phyloP scores from a whole-genome alignment of 139 green algal species.

The Deuterostichococcus epilithicus region DNA sequence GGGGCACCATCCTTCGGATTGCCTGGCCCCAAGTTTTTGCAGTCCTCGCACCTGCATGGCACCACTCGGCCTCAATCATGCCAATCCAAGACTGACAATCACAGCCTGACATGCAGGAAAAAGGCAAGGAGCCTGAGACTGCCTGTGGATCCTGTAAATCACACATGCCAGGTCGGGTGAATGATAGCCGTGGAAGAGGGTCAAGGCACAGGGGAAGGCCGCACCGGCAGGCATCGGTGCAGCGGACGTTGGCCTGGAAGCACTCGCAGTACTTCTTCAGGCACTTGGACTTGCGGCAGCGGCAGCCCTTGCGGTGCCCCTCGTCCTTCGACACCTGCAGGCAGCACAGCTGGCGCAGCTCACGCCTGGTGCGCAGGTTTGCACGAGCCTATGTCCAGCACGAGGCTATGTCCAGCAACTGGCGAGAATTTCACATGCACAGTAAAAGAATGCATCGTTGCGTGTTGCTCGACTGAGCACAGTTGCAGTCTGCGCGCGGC shows the following conservation, averaged over 20 bases:
- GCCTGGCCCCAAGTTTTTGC: constrained; percentile 23
- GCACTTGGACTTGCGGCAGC: constrained; percentile 51
- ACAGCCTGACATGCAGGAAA: background rate
- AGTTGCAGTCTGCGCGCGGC: no score
- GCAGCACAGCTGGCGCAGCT: background rate
- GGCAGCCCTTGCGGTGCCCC: constrained; percentile 66
- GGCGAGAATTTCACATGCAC: background rate
- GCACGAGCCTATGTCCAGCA: background rate
- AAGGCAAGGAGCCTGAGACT: no score
- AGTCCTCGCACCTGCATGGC: constrained; percentile 34
- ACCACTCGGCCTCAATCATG: background rate
- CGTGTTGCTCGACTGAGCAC: background rate
- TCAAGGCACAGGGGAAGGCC: background rate
- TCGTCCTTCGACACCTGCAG: constrained; percentile 22
- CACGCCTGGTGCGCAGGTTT: constrained; percentile 19
- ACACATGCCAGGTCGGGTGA: background rate
- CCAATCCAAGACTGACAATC: no score
- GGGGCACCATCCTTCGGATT: background rate
- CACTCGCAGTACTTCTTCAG: constrained; percentile 76
- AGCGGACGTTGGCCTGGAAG: constrained; percentile 53
- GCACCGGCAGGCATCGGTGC: constrained; percentile 59
- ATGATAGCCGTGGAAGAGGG: background rate
- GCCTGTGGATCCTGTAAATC: background rate
- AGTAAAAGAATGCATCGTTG: no score
- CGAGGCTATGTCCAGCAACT: background rate